Base-by-base conservation (phyloP, 2,329 filamentous ascomycete species). In the Colletotrichum chlorophyti region DNA sequence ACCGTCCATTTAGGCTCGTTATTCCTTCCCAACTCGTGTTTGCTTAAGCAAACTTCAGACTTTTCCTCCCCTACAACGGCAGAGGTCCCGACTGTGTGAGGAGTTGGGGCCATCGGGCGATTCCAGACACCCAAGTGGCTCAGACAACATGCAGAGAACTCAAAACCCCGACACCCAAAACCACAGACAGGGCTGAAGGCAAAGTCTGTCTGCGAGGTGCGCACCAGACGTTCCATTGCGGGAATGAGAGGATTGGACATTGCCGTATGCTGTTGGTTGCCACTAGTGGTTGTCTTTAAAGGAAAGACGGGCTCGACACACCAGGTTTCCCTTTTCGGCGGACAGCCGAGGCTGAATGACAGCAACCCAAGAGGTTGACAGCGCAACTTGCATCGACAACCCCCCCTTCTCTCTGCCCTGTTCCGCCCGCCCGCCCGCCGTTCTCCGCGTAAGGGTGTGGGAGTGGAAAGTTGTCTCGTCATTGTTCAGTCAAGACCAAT, bases 21-120 rank as follows among this genome's bases (percentile, higher is more conserved):
- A 42, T 47, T 31, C 23, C 47, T 46, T 47, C 34, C 31, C 50
- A 27, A 53, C 35, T 58, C 54, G 48, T 48, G 23, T 48, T 31
- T 5, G 32, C n/a, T n/a, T n/a, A n/a, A 26, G 54, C 10, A 26
- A 19, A 48, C 41, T 53, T 47, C 35, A 37, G 49, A 53, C 41
- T 53, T 35, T 15, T 19, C 3, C 11, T 8, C 11, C 7, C 15
- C 21, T 7, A 7, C 35, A n/a, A n/a, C 49, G 49, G 42, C 35
- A 48, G 37, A 23, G 15, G 17, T 37, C 29, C 50, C 42, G 42
- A 26, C 49, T n/a, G n/a, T n/a, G 49, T 52, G 38, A 43, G 48
- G 42, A 26, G 48, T 51, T 51, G 37, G 38, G 42, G 42, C 37
- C 35, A 43, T 51, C 37, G 48, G 48, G 37, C 48, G 26, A 23